Conservation (phyloP, 75 land plant genomes). For the Sequoiadendron giganteum region DNA sequence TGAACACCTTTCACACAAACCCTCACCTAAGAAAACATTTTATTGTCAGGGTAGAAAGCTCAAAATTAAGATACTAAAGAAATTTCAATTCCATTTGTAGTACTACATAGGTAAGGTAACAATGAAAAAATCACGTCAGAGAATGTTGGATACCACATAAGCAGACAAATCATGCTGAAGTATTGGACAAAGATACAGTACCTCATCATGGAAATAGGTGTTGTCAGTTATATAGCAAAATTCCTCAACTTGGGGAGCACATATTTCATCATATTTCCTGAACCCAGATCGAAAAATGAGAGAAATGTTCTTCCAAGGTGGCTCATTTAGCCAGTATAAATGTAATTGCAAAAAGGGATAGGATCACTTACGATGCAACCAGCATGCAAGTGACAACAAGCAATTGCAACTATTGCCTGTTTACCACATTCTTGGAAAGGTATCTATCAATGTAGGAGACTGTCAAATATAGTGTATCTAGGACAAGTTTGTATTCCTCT, state of each 20-base stretch:
- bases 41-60: constrained; percentile 70
- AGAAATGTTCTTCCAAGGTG: not conserved
- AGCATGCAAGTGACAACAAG: constrained; percentile 84
- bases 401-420: constrained; percentile 66
- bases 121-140: not conserved
- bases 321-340: not conserved
- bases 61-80: constrained; percentile 73
- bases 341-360: not conserved
- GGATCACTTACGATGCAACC: constrained; percentile 62
- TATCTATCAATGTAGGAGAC: constrained; percentile 78
- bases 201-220: constrained; percentile 87
- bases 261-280: constrained; percentile 97
- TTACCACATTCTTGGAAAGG: constrained; percentile 63
- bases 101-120: constrained; percentile 34
- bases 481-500: constrained; percentile 80
- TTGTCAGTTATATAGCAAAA: constrained; percentile 98
- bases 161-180: not conserved
- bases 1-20: too few relatives aligned
- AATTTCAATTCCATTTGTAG: constrained; percentile 83
- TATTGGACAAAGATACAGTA: constrained; percentile 7
- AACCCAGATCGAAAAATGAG: not conserved
- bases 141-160: not conserved
- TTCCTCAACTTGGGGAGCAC: constrained; percentile 96
- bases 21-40: constrained; percentile 74
- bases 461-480: constrained; percentile 71